Evolutionary conservation across 2,329 filamentous ascomycete species (phyloP).

Genomic region (Coniella lustricola): DNA sequence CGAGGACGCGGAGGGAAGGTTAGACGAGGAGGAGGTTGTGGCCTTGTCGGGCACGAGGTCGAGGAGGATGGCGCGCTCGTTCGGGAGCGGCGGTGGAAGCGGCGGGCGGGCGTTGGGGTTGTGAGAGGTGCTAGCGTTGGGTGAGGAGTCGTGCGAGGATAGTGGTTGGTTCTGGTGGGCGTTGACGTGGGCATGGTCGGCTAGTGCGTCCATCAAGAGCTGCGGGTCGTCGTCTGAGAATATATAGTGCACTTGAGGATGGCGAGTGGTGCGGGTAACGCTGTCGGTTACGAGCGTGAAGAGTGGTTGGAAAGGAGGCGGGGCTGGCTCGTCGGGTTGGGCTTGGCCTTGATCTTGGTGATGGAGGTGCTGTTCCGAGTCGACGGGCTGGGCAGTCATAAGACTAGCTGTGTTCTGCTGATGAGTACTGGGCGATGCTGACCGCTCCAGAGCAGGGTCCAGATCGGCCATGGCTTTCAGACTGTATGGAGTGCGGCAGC

Average conservation of each 20-base stretch:
- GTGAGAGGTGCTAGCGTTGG: conserved; percentile 22
- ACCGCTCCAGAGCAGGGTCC: background rate
- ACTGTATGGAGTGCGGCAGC: background rate
- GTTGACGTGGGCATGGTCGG: conserved; percentile 29
- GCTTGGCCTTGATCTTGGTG: conserved; percentile 15
- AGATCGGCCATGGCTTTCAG: conserved; percentile 10
- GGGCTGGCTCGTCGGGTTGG: conserved; percentile 16
- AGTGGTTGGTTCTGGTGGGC: conserved; percentile 18
- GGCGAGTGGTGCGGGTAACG: conserved; percentile 65
- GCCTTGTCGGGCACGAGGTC: conserved; percentile 40
- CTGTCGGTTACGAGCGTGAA: conserved; percentile 79
- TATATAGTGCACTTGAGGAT: conserved; percentile 85
- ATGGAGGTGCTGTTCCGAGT: conserved; percentile 1
- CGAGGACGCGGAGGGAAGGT: background rate
- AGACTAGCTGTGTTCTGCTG: background rate
- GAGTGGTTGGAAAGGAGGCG: conserved; percentile 64
- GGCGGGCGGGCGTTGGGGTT: background rate
- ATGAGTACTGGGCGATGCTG: background rate
- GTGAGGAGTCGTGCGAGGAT: conserved; percentile 18
- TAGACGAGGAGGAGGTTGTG: background rate
- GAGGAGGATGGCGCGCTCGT: conserved; percentile 45
- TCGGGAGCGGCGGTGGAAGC: conserved; percentile 15
- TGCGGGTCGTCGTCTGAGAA: conserved; percentile 88
- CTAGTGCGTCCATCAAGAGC: conserved; percentile 60
- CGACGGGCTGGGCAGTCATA: background rate